phyloP scores from a whole-genome alignment of 2,329 filamentous ascomycete species.

The Alternaria alternata region DNA sequence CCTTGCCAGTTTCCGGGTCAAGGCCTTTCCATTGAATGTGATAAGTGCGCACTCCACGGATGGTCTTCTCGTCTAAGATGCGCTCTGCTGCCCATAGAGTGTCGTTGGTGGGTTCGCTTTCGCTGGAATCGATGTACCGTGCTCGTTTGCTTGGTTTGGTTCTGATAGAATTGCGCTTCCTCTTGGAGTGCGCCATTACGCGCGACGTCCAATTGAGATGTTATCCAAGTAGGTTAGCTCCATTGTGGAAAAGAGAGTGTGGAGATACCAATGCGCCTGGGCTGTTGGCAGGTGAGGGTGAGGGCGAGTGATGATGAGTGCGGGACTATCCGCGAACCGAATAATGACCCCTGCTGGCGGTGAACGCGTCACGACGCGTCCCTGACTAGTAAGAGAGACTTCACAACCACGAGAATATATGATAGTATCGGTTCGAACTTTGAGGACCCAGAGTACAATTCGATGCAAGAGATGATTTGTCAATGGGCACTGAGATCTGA shows the following conservation, averaged over 20 bases:
- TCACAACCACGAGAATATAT: no score
- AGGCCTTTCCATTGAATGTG: slow-evolving; percentile 64
- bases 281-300: background rate
- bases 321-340: slow-evolving; percentile 1
- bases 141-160: slow-evolving; percentile 27
- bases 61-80: slow-evolving; percentile 26
- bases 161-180: slow-evolving; percentile 27
- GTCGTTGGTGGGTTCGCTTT: slow-evolving; percentile 1
- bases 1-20: slow-evolving; percentile 58
- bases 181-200: slow-evolving; percentile 41
- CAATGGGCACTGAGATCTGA: background rate
- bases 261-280: background rate
- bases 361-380: slow-evolving; percentile 4
- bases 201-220: slow-evolving; percentile 23
- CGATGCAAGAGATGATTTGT: background rate
- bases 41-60: slow-evolving; percentile 52
- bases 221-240: slow-evolving; percentile 9
- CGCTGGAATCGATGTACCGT: slow-evolving; percentile 22
- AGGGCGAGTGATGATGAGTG: slow-evolving; percentile 7
- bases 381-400: background rate
- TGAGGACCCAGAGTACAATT: background rate
- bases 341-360: background rate
- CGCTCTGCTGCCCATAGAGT: slow-evolving; percentile 18
- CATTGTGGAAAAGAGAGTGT: slow-evolving; percentile 29
- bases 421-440: background rate